Evolutionary conservation across 768 basidiomycete species (phyloP).

Genomic region (Rhodotorula taiwanensis): DNA sequence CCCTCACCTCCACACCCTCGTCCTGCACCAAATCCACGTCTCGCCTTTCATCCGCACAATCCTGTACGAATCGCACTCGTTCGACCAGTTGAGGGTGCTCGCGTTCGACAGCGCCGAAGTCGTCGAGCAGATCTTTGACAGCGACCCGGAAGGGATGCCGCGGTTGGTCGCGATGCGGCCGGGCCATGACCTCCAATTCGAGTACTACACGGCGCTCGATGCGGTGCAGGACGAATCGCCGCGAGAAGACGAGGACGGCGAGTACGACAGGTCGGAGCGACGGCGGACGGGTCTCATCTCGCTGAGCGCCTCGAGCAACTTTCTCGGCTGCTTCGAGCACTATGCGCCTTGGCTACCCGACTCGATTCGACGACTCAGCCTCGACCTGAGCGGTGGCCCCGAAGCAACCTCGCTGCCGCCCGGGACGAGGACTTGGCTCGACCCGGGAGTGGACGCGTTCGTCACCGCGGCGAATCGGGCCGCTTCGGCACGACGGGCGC

Average conservation of each 20-base stretch:
- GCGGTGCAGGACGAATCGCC: no score
- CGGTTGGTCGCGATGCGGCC: background rate
- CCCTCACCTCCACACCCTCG: background rate
- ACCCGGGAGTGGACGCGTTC: no score
- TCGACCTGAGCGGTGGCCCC: no score
- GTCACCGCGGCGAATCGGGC: no score
- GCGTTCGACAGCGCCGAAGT: conserved; percentile 1
- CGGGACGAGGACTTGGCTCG: no score
- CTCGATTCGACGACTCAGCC: background rate
- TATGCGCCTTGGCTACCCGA: background rate
- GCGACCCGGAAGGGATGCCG: conserved; percentile 1
- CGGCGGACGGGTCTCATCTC: background rate
- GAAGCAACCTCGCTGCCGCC: no score
- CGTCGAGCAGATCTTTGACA: background rate
- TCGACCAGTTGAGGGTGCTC: background rate
- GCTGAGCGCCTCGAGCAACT: background rate
- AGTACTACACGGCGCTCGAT: background rate
- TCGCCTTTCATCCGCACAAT: background rate
- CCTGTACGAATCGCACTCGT: background rate
- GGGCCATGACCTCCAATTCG: background rate
- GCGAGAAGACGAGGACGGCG: background rate
- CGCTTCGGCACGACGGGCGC: no score
- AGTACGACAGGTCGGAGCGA: background rate
- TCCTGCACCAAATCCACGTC: background rate
- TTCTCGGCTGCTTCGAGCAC: background rate